Conservation (phyloP, 2,329 filamentous ascomycete genomes). For the Cadophora sp. region DNA sequence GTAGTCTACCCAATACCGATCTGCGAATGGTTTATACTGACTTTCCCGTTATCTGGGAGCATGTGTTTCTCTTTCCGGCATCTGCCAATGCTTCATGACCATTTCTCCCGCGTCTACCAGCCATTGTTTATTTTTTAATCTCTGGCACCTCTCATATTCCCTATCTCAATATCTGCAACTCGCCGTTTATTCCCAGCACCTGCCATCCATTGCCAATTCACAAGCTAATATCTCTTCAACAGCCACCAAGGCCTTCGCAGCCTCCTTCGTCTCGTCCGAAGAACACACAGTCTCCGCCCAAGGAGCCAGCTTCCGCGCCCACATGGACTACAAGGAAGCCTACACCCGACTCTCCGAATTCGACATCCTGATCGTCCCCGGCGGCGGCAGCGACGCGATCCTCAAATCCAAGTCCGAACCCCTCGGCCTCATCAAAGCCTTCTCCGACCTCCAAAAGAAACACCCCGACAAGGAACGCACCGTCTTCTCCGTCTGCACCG, state of each 20-base stretch:
- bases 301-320: slow-evolving; percentile 73
- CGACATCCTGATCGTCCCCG: slow-evolving; percentile 80
- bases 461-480: slow-evolving; percentile 83
- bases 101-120: background rate
- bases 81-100: background rate
- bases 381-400: slow-evolving; percentile 66
- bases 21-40: background rate
- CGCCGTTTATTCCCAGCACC: background rate
- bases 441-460: slow-evolving; percentile 79
- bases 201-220: background rate
- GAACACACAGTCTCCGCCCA: slow-evolving; percentile 61
- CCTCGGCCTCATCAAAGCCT: slow-evolving; percentile 75
- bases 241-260: slow-evolving; percentile 42
- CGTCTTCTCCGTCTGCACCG: slow-evolving; percentile 80
- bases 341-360: slow-evolving; percentile 65
- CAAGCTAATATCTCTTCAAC: slow-evolving; percentile 11
- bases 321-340: slow-evolving; percentile 81
- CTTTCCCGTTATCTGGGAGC: background rate
- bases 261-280: slow-evolving; percentile 50
- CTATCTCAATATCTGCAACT: background rate
- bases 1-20: background rate
- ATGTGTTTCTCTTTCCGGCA: background rate
- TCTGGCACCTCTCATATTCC: background rate
- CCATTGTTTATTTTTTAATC: background rate
- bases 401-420: slow-evolving; percentile 74